phyloP scores from a whole-genome alignment of 306 rosid genomes.

The Cucumis cinereus region DNA sequence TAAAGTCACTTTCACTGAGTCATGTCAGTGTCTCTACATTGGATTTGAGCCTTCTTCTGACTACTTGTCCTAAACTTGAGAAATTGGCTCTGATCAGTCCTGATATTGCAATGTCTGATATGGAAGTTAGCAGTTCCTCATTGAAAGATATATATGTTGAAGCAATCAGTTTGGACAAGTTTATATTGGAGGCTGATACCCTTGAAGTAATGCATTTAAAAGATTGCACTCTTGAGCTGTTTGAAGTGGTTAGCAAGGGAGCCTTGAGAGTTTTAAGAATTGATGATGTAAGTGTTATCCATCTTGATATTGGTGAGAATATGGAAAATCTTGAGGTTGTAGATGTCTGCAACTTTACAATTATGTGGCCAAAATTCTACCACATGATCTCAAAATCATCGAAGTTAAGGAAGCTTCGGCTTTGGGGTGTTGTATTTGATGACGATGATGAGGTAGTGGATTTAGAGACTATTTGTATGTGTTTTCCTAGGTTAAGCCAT shows the following conservation, averaged over 20 bases:
- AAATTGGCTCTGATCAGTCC: constrained; percentile 51
- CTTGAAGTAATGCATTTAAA: constrained; percentile 50
- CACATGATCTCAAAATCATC: constrained; percentile 62
- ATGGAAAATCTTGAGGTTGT: constrained; percentile 65
- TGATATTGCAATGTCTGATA: constrained; percentile 65
- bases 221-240: constrained; percentile 52
- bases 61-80: constrained; percentile 54
- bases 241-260: constrained; percentile 54
- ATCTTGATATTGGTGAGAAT: constrained; percentile 57
- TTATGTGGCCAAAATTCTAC: constrained; percentile 66
- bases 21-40: constrained; percentile 53
- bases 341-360: constrained; percentile 58
- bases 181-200: constrained; percentile 37
- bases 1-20: constrained; percentile 62
- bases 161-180: constrained; percentile 61
- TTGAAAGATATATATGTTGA: constrained; percentile 55
- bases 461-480: constrained; percentile 48
- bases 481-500: constrained; percentile 51
- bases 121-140: constrained; percentile 56
- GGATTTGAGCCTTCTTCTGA: constrained; percentile 64
- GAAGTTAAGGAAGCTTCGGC: constrained; percentile 39
- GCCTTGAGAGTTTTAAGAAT: constrained; percentile 40
- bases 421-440: constrained; percentile 64
- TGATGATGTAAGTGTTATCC: constrained; percentile 56
- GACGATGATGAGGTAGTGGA: constrained; percentile 72